Base-by-base conservation (phyloP, 176 grass and related monocot genomes). In the Paspalum vaginatum region DNA sequence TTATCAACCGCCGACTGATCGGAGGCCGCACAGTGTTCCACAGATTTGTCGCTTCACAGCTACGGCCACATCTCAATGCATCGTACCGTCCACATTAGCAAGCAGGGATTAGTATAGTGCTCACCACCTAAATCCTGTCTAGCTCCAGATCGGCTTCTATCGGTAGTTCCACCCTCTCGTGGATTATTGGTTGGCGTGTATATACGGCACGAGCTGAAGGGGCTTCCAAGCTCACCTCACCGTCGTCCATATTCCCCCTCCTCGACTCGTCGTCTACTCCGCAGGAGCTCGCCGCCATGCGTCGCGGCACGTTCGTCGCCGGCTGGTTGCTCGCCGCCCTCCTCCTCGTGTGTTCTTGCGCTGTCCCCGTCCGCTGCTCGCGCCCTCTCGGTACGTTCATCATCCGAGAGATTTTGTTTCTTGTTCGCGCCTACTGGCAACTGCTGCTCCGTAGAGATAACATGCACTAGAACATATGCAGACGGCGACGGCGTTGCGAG, bases 291-390 rank as follows among this genome's bases (percentile, higher is more conserved):
- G 59, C 11, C 50, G 42, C 5, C 53, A 85, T 77, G 74, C 10
- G 7, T 15, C 67, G 54, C 0, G 6, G 4, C 52, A 0, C 2
- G 9, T 46, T 44, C 0, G 7, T 10, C 52, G 4, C 45, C 11
- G 45, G 37, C 32, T 71, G 65, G 45, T 8, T 85, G 54, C n/a
- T 85, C 27, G 15, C 61, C 1, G n/a, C 57, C 37, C 45, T 22
- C 54, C 44, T 70, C 4, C 64, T 85, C 55, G 1, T 61, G 27
- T 55, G 55, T 8, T 85, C 75, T 2, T 45, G 22, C 22, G 6
- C 60, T 1, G 41, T 6, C 47, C 22, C 55, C 12, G 38, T 22
- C 39, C 20, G 65, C 75, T 61, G 16, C 44, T 71, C 55, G 32
- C 74, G 55, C 17, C 74, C 17, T 61, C 27, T 42, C 18, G 65